Percentiles rank a stretch among this genome's conserved stretches.
Evolutionary conservation across 2,329 filamentous ascomycete genomes (phyloP).

Genomic region (Cercospora sp.): DNA sequence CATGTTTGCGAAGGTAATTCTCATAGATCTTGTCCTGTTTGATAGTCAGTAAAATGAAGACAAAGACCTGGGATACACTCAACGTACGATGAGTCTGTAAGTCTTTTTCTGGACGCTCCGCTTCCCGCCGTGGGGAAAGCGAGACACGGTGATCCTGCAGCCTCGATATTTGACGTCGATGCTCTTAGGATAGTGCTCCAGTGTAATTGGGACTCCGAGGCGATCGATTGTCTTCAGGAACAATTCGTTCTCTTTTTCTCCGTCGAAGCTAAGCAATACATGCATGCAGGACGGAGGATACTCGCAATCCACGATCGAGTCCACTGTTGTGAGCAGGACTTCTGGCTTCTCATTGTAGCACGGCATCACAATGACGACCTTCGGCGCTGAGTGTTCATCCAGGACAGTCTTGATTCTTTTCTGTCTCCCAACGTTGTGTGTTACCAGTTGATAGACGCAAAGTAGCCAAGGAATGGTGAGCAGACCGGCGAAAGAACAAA

Average conservation of each 20-base stretch:
- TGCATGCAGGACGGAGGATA: conserved; percentile 92
- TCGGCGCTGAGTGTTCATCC: conserved; percentile 82
- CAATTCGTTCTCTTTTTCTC: conserved; percentile 81
- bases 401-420: conserved; percentile 81
- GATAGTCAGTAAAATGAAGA: not conserved
- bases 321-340: conserved; percentile 78
- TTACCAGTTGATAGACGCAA: conserved; percentile 88
- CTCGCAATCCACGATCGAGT: conserved; percentile 91
- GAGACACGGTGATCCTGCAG: conserved; percentile 83
- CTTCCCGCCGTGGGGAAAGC: conserved; percentile 92
- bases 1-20: conserved; percentile 80
- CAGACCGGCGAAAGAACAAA: conserved; percentile 85
- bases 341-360: conserved; percentile 91
- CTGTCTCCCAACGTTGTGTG: conserved; percentile 76
- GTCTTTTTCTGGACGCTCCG: conserved; percentile 90
- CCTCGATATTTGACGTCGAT: conserved; percentile 85
- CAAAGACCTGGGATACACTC: not conserved
- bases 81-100: conserved; percentile 70
- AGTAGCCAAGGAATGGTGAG: conserved; percentile 89
- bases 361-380: conserved; percentile 95
- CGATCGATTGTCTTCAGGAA: conserved; percentile 84
- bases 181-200: conserved; percentile 79
- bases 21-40: conserved; percentile 77
- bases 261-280: conserved; percentile 93
- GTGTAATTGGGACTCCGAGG: conserved; percentile 75